These are phyloP conservation scores for Brasilioporus rufonigricans DNA, from an alignment of 768 basidiomycete genomes.

Conservation along the genomic window DNA sequence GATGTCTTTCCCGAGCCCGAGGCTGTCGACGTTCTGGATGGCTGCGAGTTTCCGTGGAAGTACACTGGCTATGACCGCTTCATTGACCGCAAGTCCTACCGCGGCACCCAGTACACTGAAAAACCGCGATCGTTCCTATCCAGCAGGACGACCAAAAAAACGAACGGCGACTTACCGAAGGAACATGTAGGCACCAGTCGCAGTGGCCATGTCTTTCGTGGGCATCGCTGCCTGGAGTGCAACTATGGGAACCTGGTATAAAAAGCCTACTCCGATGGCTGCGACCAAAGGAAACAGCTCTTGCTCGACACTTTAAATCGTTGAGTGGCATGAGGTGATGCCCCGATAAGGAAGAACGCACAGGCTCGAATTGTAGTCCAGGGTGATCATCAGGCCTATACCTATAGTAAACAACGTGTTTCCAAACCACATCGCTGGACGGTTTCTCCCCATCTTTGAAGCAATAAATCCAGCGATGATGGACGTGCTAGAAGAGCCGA, in stretches of 20 bases:
- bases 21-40: slow-evolving; percentile 30
- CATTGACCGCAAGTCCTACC: slow-evolving; percentile 69
- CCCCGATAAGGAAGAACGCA: slow-evolving; percentile 20
- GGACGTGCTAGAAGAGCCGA: slow-evolving; percentile 53
- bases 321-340: slow-evolving; percentile 9
- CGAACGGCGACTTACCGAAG: slow-evolving; percentile 44
- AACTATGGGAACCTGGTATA: slow-evolving; percentile 69
- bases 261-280: slow-evolving; percentile 58
- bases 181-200: slow-evolving; percentile 66
- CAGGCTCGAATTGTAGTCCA: slow-evolving; percentile 56
- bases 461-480: slow-evolving; percentile 57
- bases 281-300: slow-evolving; percentile 65
- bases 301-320: slow-evolving; percentile 49
- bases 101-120: slow-evolving; percentile 71
- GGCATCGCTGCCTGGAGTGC: slow-evolving; percentile 86
- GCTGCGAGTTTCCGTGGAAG: no score
- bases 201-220: slow-evolving; percentile 81
- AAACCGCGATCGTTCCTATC: not conserved
- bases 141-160: not conserved
- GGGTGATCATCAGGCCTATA: slow-evolving; percentile 67
- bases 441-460: slow-evolving; percentile 55
- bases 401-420: slow-evolving; percentile 62
- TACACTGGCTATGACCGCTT: slow-evolving; percentile 69
- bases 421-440: slow-evolving; percentile 60
- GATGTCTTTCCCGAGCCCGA: slow-evolving; percentile 35